A percentile compares a stretch with the other conserved stretches of the same genome.
These are phyloP conservation scores for Melampsora larici-populina DNA, from an alignment of 1,284 basidiomycete genomes.

Conservation along the genomic window DNA sequence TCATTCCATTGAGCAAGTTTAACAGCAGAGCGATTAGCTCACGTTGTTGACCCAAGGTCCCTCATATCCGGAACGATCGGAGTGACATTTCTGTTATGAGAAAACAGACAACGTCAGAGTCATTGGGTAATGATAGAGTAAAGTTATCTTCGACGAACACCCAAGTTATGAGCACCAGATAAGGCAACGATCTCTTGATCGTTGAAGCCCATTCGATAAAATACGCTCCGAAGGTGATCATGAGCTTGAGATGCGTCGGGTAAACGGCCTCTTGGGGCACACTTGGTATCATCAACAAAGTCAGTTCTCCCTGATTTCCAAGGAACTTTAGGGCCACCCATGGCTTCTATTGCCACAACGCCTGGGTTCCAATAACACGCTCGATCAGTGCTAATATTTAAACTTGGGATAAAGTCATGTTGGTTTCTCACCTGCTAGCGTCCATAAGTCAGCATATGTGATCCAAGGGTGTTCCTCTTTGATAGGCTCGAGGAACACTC, in stretches of 20 bases:
- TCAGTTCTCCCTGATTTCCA: slow-evolving; percentile 59
- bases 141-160: slow-evolving; percentile 50
- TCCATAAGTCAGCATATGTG: slow-evolving; percentile 58
- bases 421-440: slow-evolving; percentile 46
- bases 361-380: slow-evolving; percentile 54
- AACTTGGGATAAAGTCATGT: not conserved
- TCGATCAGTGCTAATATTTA: slow-evolving; percentile 46
- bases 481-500: slow-evolving; percentile 58
- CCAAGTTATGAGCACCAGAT: slow-evolving; percentile 60
- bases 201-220: slow-evolving; percentile 60
- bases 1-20: not conserved
- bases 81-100: slow-evolving; percentile 54
- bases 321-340: slow-evolving; percentile 58
- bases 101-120: not conserved
- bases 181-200: slow-evolving; percentile 62
- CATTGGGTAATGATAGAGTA: slow-evolving; percentile 50
- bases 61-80: slow-evolving; percentile 58
- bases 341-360: slow-evolving; percentile 58
- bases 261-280: slow-evolving; percentile 56
- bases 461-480: slow-evolving; percentile 59
- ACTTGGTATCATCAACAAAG: slow-evolving; percentile 54
- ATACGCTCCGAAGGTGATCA: slow-evolving; percentile 58
- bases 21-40: not conserved
- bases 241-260: slow-evolving; percentile 59
- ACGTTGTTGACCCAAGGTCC: slow-evolving; percentile 52